These are phyloP conservation scores for Helianthus tuberosus DNA, from an alignment of 129 eudicot species.

Conservation along the genomic window DNA sequence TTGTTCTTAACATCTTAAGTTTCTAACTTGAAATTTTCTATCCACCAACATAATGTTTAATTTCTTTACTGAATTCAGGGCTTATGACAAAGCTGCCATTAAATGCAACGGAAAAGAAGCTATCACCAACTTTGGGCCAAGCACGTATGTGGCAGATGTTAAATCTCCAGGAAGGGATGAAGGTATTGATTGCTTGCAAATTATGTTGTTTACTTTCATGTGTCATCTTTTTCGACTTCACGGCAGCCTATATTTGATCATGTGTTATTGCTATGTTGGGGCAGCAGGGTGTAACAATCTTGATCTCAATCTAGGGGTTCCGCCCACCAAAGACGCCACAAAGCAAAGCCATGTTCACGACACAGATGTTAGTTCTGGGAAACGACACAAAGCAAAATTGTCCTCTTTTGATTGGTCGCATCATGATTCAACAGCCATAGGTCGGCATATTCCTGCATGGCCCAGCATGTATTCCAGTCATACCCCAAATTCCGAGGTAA, in stretches of 20 bases:
- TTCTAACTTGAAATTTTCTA: neutral
- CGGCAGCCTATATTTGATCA: slow-evolving; percentile 11
- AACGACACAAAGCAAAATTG: slow-evolving; percentile 37
- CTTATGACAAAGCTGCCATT: slow-evolving; percentile 79
- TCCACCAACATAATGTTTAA: slow-evolving; percentile 29
- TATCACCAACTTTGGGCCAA: slow-evolving; percentile 71
- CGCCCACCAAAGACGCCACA: slow-evolving; percentile 47
- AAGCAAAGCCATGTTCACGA: slow-evolving; percentile 33
- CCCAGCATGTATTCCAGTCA: slow-evolving; percentile 47
- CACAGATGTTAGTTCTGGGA: slow-evolving; percentile 40
- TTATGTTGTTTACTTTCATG: slow-evolving; percentile 8
- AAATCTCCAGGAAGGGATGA: slow-evolving; percentile 34
- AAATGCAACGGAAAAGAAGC: slow-evolving; percentile 64
- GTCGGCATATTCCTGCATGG: slow-evolving; percentile 37
- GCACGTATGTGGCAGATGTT: slow-evolving; percentile 41
- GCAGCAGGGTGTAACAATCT: slow-evolving; percentile 62
- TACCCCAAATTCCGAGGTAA: slow-evolving; percentile 52
- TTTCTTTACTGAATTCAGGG: slow-evolving; percentile 56
- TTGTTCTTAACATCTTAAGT: slow-evolving; percentile 23
- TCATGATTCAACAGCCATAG: slow-evolving; percentile 32
- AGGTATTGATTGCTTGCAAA: slow-evolving; percentile 39
- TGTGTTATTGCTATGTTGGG: slow-evolving; percentile 15
- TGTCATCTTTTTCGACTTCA: neutral
- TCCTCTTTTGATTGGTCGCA: slow-evolving; percentile 17
- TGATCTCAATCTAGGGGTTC: slow-evolving; percentile 77